Conservation (phyloP, 1,284 basidiomycete species). For the Marasmius fiardii region DNA sequence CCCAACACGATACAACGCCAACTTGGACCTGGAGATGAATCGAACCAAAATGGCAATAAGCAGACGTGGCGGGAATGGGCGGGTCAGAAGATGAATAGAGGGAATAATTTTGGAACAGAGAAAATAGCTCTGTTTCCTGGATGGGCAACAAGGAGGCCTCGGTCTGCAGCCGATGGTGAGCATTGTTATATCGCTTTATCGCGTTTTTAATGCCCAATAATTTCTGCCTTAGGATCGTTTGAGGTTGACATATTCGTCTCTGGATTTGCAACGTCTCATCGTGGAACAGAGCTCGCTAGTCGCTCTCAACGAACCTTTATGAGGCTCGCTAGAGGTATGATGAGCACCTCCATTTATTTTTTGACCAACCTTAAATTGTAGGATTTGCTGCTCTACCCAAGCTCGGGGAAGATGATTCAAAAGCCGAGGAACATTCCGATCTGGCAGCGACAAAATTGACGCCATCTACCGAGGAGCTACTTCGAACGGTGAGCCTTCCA, state of each 20-base stretch:
- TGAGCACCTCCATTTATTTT: constrained; percentile 3
- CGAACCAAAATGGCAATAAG: constrained; percentile 11
- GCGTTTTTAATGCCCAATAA: background rate
- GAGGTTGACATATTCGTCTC: constrained; percentile 72
- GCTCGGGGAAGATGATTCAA: constrained; percentile 23
- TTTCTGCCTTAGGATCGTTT: constrained; percentile 43
- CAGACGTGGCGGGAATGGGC: constrained; percentile 44
- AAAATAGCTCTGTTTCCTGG: constrained; percentile 48
- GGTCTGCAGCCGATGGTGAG: constrained; percentile 5
- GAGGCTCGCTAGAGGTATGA: constrained; percentile 71
- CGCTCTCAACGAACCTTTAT: constrained; percentile 77
- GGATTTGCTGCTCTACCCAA: constrained; percentile 66
- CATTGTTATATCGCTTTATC: constrained; percentile 22
- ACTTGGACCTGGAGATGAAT: constrained; percentile 8
- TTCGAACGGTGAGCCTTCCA: constrained; percentile 44
- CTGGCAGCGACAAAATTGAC: constrained; percentile 25
- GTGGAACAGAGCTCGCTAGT: constrained; percentile 58
- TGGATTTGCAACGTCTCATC: constrained; percentile 67
- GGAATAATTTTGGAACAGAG: constrained; percentile 26
- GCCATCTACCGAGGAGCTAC: constrained; percentile 46
- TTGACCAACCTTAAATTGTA: constrained; percentile 22
- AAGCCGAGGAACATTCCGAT: constrained; percentile 19
- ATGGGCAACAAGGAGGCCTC: constrained; percentile 44
- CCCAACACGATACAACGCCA: constrained; percentile 10
- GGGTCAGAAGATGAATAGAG: constrained; percentile 36